These are phyloP conservation scores for Ramaria sp. DNA, from an alignment of 768 basidiomycete genomes.

Conservation along the genomic window DNA sequence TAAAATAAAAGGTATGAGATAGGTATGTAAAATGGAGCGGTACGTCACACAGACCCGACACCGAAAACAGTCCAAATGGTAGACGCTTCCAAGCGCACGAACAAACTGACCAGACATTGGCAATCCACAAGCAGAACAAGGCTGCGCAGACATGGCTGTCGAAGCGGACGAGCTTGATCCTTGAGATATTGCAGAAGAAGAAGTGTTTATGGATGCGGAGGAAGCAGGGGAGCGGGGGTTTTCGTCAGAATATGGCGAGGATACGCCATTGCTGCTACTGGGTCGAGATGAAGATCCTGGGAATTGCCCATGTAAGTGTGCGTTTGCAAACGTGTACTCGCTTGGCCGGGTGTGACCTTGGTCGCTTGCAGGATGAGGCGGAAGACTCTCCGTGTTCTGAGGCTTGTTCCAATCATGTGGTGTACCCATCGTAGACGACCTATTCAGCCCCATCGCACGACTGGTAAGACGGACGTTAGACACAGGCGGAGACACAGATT, in stretches of 20 bases:
- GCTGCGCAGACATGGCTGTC: slow-evolving; percentile 11
- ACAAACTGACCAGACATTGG: slow-evolving; percentile 94
- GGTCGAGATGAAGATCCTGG: slow-evolving; percentile 50
- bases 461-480: background rate
- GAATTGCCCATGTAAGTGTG: slow-evolving; percentile 34
- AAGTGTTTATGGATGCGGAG: slow-evolving; percentile 25
- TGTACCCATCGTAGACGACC: slow-evolving; percentile 53
- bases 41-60: slow-evolving; percentile 95
- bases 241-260: slow-evolving; percentile 43
- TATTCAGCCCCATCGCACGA: slow-evolving; percentile 20
- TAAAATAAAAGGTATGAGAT: slow-evolving; percentile 34
- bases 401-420: slow-evolving; percentile 42
- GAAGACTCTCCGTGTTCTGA: slow-evolving; percentile 20
- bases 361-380: slow-evolving; percentile 48
- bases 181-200: slow-evolving; percentile 3
- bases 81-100: slow-evolving; percentile 85
- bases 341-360: slow-evolving; percentile 14
- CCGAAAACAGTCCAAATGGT: slow-evolving; percentile 96
- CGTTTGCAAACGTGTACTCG: slow-evolving; percentile 29
- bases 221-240: slow-evolving; percentile 26
- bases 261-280: slow-evolving; percentile 36
- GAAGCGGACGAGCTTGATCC: slow-evolving; percentile 7
- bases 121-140: slow-evolving; percentile 69
- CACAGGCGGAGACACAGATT: background rate
- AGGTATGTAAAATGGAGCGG: slow-evolving; percentile 42